Percentiles rank a stretch among this genome's conserved stretches.
These are phyloP conservation scores for Citrus medica DNA, from an alignment of 345 rosid genomes.

Conservation along the genomic window DNA sequence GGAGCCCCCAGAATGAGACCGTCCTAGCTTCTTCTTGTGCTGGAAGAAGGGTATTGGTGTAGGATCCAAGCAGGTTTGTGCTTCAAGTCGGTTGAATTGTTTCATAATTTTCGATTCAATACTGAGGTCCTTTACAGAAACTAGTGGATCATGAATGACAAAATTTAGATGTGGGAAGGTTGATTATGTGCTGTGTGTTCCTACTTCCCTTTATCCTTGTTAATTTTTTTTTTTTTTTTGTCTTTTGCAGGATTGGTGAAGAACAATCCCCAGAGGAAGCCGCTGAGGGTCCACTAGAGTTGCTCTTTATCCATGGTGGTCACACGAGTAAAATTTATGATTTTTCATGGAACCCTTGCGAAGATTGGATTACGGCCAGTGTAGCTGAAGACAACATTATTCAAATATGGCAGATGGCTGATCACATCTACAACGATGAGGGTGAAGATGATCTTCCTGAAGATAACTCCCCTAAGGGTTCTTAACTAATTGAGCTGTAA, in stretches of 20 bases:
- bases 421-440: conserved; percentile 82
- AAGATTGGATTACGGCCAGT: conserved; percentile 91
- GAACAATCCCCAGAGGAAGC: conserved; percentile 81
- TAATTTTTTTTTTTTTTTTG: neutral
- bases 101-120: too few relatives aligned
- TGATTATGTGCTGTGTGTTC: too few relatives aligned
- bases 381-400: conserved; percentile 98
- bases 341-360: conserved; percentile 98
- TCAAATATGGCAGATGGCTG: conserved; percentile 99
- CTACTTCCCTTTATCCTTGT: neutral
- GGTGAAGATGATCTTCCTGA: conserved; percentile 74
- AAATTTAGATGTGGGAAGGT: too few relatives aligned
- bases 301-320: conserved; percentile 96
- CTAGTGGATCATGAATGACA: neutral
- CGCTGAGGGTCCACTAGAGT: conserved; percentile 96
- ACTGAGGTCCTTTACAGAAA: too few relatives aligned
- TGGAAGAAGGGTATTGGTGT: conserved; percentile 98
- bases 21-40: conserved; percentile 96
- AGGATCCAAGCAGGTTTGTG: conserved; percentile 97
- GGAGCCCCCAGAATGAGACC: conserved; percentile 95
- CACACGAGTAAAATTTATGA: conserved; percentile 97
- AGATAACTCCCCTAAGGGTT: conserved; percentile 64
- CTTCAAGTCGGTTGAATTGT: neutral
- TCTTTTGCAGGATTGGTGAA: conserved; percentile 52
- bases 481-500: conserved; percentile 16